Base-by-base conservation (phyloP, 23 red algal species). In the Gracilaria caudata region DNA sequence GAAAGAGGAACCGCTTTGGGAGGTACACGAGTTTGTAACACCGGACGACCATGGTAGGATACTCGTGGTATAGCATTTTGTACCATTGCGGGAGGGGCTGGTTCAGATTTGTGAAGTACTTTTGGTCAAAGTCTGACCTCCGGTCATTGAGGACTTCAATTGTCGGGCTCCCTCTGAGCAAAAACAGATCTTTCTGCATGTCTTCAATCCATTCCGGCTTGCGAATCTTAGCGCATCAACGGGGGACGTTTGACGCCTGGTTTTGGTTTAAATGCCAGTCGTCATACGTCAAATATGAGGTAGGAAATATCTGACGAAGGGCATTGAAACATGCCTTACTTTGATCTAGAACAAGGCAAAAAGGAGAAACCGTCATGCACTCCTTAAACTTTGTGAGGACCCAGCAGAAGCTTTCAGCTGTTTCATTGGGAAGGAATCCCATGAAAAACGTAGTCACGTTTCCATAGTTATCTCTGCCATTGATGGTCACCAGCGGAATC, bases 221-320 rank as follows among this genome's bases (percentile, higher is more conserved):
- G 6, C 45, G 12, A 25, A 81, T 81, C 54, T 81, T 38, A 6
- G 2, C 9, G 7, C 54, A 81, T 54, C 78, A 81, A 0, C 36
- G 17, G 14, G 7, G 2, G 7, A 24, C 53, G 32, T 81, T 63
- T 0, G 4, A 6, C 6, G 17, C 12, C 24, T 64, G 51, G 53
- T 81, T 81, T 0, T 81, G 24, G 49, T 64, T 60, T 20, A 64
- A 14, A 55, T 81, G 3, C 78, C 9, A 81, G 20, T 81, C 55
- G 7, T 61, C 26, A 3, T 64, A 63, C 14, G 25, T 35, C 4
- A 81, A 4, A 17, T 41, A 81, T 3, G 32, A 81, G 1, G 10
- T 14, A 10, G 46, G 43, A n/a, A 60, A 81, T 1, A 81, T 54
- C 38, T 17, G 36, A 9, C 39, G 35, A 10, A 63, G 20, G 2